Evolutionary conservation across 352 stramenopile species (phyloP), one percentile per base, ranked within the genome.

Genomic region (Chrysophaeum taylorii): DNA sequence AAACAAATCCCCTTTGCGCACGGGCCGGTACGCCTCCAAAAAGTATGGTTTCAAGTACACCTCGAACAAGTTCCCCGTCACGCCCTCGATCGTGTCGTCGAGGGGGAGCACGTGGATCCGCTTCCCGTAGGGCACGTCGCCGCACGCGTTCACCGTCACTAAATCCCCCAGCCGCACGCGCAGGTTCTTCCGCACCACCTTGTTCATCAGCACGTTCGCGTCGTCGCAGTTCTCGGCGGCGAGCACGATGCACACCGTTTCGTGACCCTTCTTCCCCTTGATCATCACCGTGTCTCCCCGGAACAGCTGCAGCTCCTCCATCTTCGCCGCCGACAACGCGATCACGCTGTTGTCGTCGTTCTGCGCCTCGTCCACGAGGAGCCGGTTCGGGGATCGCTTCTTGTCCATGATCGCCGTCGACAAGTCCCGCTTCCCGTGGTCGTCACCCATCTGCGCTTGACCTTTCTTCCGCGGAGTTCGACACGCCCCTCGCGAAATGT

Each of bases 31-130:
- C 21, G 94, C 94, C 78, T 99, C 96, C 45, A 98, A 83, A 76
- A 99, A 99, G 86, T 99, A 99, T 18, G 96, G 94, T 84, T 99
- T 98, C 63, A 99, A 84, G 82, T 98, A 99, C 42, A 98, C 94
- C 77, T 99, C 96, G 74, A 99, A 99, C 5, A 99, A 77, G 85
- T 99, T 99, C 64, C 96, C 96, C 25, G 92, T 97, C n/a, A 99
- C 94, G 66, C 95, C 95, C 79, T 99, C 95, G 68, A 99, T 98
- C 25, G 94, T 99, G 81, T 99, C 94, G 73, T 99, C 94, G 50
- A 99, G 85, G 7, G 95, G 95, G 4, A 99, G 85, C 73, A 99
- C 92, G 80, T 98, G 94, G 73, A 99, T 94, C 67, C 94, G 88
- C 82, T 99, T 98, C 68, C 93, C 94, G 79, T 98, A 98, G 16